Evolutionary conservation across 352 stramenopile genomes (phyloP), one percentile per base, ranked within the genome.

Genomic region (Globisporangium emineosum): DNA sequence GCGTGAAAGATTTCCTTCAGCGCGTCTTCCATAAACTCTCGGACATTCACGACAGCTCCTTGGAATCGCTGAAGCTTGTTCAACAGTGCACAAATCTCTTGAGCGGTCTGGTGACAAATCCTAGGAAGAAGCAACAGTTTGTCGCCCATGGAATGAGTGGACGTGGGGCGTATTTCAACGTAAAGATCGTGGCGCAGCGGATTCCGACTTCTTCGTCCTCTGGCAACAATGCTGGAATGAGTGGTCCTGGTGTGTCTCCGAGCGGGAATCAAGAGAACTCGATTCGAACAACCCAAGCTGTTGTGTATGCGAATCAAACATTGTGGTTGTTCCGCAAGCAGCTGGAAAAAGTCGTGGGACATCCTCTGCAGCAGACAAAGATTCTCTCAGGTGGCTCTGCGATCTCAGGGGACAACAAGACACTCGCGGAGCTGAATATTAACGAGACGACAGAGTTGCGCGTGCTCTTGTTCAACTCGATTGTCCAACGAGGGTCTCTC

Each of bases 361-460:
- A 96, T 62, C 81, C 88, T 1, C 76, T 90, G 63, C 77, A 89
- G 53, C 88, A 94, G 60, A 93, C 77, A 4, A 96, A 96, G 61
- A 85, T 96, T 10, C 69, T 96, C 2, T 88, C 71, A 23, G 75
- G 75, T 51, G 85, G 88, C 17, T 78, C 79, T 9, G 74, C 84
- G 1, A 72, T 96, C 23, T 83, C 81, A 19, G 86, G 86, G 10
- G 88, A 96, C 49, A 65, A 86, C 40, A 96, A 96, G 66, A 93
- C 86, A 27, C 68, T 94, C 3, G 75, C 78, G 32, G 86, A 96
- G n/a, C 70, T 96, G 29, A 66, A 82, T n/a, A 84, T 94, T 15
- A 82, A 73, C 5, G 86, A 94, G 57, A 76, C 75, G 15, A 93
- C 76, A n/a, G 82, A 94, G 54, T 57, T 96, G 27, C 80, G 86